phyloP scores from a whole-genome alignment of 352 stramenopile genomes.

The Plasmopara halstedii region DNA sequence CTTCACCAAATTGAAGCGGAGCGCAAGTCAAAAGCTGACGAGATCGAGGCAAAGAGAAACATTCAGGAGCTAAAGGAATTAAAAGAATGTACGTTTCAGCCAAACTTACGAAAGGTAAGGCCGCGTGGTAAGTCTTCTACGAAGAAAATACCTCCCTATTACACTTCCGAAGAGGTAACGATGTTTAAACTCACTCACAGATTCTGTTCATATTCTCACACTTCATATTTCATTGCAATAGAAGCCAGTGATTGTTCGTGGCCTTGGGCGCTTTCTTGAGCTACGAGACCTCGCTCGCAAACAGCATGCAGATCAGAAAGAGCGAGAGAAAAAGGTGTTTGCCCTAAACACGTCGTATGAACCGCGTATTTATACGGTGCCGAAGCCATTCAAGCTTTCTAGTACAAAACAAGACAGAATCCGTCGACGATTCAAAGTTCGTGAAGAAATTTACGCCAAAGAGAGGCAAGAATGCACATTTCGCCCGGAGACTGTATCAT shows the following conservation, averaged over 20 bases:
- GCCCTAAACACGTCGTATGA: slow-evolving; percentile 44
- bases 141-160: slow-evolving; percentile 8
- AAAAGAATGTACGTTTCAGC: slow-evolving; percentile 79
- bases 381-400: slow-evolving; percentile 68
- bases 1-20: slow-evolving; percentile 60
- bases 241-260: slow-evolving; percentile 66
- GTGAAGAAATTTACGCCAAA: slow-evolving; percentile 43
- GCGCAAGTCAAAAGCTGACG: slow-evolving; percentile 42
- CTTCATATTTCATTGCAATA: background rate
- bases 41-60: slow-evolving; percentile 56
- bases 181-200: background rate
- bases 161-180: slow-evolving; percentile 11
- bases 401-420: slow-evolving; percentile 48
- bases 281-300: slow-evolving; percentile 61
- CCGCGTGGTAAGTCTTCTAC: slow-evolving; percentile 4
- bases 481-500: slow-evolving; percentile 44
- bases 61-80: slow-evolving; percentile 52
- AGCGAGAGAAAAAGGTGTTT: slow-evolving; percentile 62
- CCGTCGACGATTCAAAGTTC: slow-evolving; percentile 29
- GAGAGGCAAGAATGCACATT: slow-evolving; percentile 62
- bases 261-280: slow-evolving; percentile 71
- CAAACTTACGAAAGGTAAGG: slow-evolving; percentile 32
- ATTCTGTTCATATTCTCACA: background rate
- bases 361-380: slow-evolving; percentile 66
- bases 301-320: slow-evolving; percentile 49